A percentile compares a stretch with the other conserved stretches of the same genome.
These are phyloP conservation scores for Prosopis cineraria DNA, from an alignment of 306 rosid genomes.

Conservation along the genomic window DNA sequence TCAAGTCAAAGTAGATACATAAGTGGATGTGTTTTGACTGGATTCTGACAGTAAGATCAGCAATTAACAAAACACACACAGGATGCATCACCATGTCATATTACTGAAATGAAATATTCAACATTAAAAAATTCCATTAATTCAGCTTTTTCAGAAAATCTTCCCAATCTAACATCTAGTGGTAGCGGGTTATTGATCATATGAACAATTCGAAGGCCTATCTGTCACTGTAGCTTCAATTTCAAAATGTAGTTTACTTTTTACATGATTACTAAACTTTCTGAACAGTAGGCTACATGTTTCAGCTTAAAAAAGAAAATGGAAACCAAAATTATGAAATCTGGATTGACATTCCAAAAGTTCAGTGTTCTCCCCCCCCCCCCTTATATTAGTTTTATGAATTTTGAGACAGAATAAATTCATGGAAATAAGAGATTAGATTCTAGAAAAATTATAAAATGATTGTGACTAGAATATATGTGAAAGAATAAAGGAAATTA, in stretches of 20 bases:
- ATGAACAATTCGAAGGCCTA: background rate
- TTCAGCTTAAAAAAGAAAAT: constrained; percentile 11
- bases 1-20: background rate
- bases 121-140: background rate
- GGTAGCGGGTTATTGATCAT: background rate
- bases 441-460: constrained; percentile 18
- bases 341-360: constrained; percentile 12
- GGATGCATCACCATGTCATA: background rate
- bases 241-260: background rate
- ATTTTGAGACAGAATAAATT: background rate
- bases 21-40: background rate
- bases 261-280: background rate
- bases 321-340: background rate
- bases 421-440: constrained; percentile 21
- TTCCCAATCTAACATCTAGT: background rate
- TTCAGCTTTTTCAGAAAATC: background rate
- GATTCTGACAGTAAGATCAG: background rate
- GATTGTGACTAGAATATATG: background rate
- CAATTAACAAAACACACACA: background rate
- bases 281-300: background rate
- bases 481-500: background rate
- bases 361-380: background rate
- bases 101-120: constrained; percentile 21
- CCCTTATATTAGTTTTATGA: background rate
- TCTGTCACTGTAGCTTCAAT: background rate